Evolutionary conservation across 371 early-diverging fungal species (phyloP), one percentile per base, ranked within the genome.

Genomic region (Synchytrium microbalum): DNA sequence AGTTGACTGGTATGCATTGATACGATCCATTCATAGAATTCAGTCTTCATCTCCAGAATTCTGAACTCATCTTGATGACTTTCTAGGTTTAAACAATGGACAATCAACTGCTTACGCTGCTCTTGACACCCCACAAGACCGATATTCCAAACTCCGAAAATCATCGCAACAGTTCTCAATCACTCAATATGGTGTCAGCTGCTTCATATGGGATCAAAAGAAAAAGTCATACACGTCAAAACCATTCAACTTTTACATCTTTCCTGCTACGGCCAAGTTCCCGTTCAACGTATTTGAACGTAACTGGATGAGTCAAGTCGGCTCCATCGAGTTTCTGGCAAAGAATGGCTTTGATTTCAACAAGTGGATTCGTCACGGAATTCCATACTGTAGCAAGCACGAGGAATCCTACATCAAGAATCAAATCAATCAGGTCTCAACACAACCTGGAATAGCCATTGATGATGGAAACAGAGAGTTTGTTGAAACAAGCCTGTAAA

Each of bases 201-300:
- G 87, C 2, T 93, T 92, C 70, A 79, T 67, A 1, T 89, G 87
- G 86, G 81, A 82, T 59, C 78, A 70, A 16, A 63, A 63, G 31
- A 71, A 71, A 14, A 24, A 58, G 13, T 32, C 10, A 16, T 93
- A 90, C 76, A 75, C 86, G 29, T 87, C 90, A 10, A 84, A 82
- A 58, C 86, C 95, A 1, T 92, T 92, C 85, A 92, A 91, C 69
- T 90, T 90, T 67, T 90, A 89, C 71, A 77, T 92, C n/a, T 92
- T 91, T 31, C 92, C 93, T 0, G 82, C 80, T 2, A 74, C 84
- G 29, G 79, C 77, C 31, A 77, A 76, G 1, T 82, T 84, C 24
- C 73, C 74, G 26, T 73, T 86, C 46, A 38, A 38, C 19, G 84
- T 83, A 19, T 79, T 86, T 25, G 86, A 89, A 52, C 72, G 83